These are phyloP conservation scores for Babesia microti DNA, from an alignment of 169 alveolate genomes.

Conservation along the genomic window DNA sequence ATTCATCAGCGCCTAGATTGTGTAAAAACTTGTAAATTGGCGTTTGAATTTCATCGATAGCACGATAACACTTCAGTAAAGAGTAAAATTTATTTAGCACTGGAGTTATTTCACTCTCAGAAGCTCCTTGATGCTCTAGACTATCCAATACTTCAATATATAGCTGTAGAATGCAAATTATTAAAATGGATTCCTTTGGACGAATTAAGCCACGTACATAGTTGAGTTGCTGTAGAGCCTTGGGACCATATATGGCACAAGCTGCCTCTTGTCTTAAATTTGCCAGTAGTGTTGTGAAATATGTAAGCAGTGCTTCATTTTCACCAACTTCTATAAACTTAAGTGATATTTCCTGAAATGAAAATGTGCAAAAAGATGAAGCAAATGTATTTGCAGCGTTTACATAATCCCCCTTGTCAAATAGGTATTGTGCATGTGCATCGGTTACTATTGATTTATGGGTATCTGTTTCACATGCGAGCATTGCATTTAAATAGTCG, in stretches of 20 bases:
- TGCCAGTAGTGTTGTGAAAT: too few relatives aligned
- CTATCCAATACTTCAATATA: constrained; percentile 8
- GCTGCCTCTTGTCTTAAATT: too few relatives aligned
- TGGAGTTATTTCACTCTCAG: constrained; percentile 1
- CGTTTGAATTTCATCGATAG: constrained; percentile 29
- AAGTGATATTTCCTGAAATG: too few relatives aligned
- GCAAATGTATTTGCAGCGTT: constrained; percentile 37
- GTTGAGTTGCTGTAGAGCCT: too few relatives aligned
- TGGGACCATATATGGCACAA: too few relatives aligned
- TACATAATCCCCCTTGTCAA: constrained; percentile 25
- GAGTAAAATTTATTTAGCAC: constrained; percentile 18
- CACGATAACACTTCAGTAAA: constrained; percentile 14
- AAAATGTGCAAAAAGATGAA: too few relatives aligned
- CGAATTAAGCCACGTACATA: constrained; percentile 43
- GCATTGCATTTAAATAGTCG: constrained; percentile 31
- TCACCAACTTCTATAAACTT: too few relatives aligned
- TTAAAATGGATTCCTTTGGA: constrained; percentile 27
- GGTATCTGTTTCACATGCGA: constrained; percentile 22
- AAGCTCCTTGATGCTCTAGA: constrained; percentile 3
- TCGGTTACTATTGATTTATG: constrained; percentile 31
- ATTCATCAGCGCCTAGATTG: constrained; percentile 36
- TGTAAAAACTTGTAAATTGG: constrained; percentile 36
- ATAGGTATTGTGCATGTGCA: constrained; percentile 31
- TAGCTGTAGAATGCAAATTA: constrained; percentile 14
- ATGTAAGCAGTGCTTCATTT: too few relatives aligned